These are phyloP conservation scores for Guadua angustifolia DNA, from an alignment of 176 grass and related monocot genomes.

Conservation along the genomic window DNA sequence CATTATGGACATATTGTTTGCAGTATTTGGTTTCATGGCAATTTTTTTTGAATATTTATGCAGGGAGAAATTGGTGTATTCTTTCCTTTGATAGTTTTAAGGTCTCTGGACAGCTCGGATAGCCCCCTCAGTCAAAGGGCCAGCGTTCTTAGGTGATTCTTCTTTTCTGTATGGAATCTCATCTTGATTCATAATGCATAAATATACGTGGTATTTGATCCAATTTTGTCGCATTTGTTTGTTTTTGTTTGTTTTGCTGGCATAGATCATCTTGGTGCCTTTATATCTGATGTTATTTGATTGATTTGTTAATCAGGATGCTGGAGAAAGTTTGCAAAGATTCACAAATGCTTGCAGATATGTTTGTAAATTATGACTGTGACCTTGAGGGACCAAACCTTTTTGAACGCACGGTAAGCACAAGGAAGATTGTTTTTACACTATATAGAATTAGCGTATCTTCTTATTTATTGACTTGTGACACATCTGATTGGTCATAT, in stretches of 20 bases:
- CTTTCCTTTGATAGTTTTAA: conserved; percentile 97
- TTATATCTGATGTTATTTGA: conserved; percentile 36
- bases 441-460: not conserved
- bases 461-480: conserved; percentile 31
- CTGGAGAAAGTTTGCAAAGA: conserved; percentile 99
- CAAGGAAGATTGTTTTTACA: conserved; percentile 11
- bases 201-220: not conserved
- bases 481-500: conserved; percentile 38
- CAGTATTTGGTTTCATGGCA: conserved; percentile 20
- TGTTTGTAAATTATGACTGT: conserved; percentile 99
- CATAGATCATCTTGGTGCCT: not conserved
- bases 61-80: conserved; percentile 99
- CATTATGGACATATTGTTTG: conserved; percentile 30
- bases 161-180: conserved; percentile 25
- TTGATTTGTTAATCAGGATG: conserved; percentile 69
- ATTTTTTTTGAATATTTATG: conserved; percentile 39
- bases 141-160: conserved; percentile 84
- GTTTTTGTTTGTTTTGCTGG: conserved; percentile 33
- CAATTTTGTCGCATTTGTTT: conserved; percentile 4
- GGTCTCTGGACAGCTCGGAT: conserved; percentile 89
- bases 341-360: conserved; percentile 97
- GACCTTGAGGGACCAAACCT: conserved; percentile 97
- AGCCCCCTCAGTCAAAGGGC: conserved; percentile 76
- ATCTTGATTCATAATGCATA: conserved; percentile 1
- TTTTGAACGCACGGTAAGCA: conserved; percentile 83